Percentiles rank a stretch among this genome's conserved stretches.
phyloP scores from a whole-genome alignment of 2,329 filamentous ascomycete species.

The Colletotrichum lindemuthianum region DNA sequence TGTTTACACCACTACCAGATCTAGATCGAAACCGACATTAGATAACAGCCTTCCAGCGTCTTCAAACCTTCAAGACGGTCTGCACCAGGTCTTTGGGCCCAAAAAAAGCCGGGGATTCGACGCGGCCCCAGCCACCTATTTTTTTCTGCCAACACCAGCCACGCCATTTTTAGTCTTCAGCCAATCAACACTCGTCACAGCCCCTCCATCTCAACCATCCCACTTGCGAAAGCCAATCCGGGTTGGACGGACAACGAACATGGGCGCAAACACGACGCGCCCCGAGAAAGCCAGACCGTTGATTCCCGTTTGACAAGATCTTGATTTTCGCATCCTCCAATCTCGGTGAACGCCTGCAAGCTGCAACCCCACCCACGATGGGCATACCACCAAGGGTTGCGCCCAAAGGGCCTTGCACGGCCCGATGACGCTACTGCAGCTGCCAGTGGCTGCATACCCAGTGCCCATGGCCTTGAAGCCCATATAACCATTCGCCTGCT shows the following conservation, averaged over 20 bases:
- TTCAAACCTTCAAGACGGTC: background rate
- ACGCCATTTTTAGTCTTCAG: slow-evolving; percentile 16
- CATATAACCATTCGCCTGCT: slow-evolving; percentile 32
- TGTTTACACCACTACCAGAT: background rate
- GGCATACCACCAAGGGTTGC: slow-evolving; percentile 6
- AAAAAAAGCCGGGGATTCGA: slow-evolving; percentile 7
- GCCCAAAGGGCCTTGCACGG: slow-evolving; percentile 26
- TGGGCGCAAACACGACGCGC: slow-evolving; percentile 10
- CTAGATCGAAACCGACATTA: slow-evolving; percentile 3
- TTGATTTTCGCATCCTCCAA: slow-evolving; percentile 12
- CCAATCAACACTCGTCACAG: slow-evolving; percentile 31
- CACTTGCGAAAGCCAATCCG: slow-evolving; percentile 10
- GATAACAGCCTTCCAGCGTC: background rate
- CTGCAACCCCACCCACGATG: slow-evolving; percentile 8
- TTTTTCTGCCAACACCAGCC: slow-evolving; percentile 26
- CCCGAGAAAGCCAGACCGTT: slow-evolving; percentile 14
- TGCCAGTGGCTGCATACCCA: slow-evolving; percentile 33
- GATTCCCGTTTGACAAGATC: slow-evolving; percentile 9
- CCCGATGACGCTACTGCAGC: slow-evolving; percentile 36
- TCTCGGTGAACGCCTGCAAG: slow-evolving; percentile 1
- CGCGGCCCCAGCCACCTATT: slow-evolving; percentile 34
- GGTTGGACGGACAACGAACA: slow-evolving; percentile 31
- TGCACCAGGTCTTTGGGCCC: slow-evolving; percentile 1
- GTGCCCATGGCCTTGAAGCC: slow-evolving; percentile 10
- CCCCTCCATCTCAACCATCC: slow-evolving; percentile 22